Percentiles rank a stretch among this genome's conserved stretches.
Evolutionary conservation across 1,284 basidiomycete genomes (phyloP).

Genomic region (Pascua guehoae): DNA sequence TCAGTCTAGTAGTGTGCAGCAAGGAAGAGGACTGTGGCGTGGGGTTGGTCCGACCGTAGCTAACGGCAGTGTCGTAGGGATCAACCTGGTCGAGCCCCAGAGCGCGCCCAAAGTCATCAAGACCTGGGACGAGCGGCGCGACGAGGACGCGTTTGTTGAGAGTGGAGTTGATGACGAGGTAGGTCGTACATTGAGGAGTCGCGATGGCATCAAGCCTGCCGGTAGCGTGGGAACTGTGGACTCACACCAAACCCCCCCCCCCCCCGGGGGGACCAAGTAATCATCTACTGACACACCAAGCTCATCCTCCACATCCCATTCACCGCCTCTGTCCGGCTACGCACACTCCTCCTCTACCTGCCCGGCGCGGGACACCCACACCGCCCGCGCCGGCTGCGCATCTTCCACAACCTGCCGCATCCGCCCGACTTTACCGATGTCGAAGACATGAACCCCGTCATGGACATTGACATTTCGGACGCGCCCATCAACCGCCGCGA

Average conservation of each 20-base stretch:
- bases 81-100: slow-evolving; percentile 39
- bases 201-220: too few species aligned
- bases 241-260: background rate
- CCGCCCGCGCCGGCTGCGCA: slow-evolving; percentile 38
- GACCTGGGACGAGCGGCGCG: slow-evolving; percentile 48
- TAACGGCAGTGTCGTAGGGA: slow-evolving; percentile 41
- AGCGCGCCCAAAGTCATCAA: slow-evolving; percentile 47
- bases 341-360: slow-evolving; percentile 42
- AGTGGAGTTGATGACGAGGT: slow-evolving; percentile 50
- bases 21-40: too few species aligned
- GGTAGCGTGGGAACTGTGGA: too few species aligned
- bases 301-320: slow-evolving; percentile 49
- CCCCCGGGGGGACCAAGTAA: too few species aligned
- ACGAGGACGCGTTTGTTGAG: slow-evolving; percentile 41
- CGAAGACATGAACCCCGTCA: slow-evolving; percentile 43
- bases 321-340: slow-evolving; percentile 42
- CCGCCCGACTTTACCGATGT: slow-evolving; percentile 45
- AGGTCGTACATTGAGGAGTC: slow-evolving; percentile 5
- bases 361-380: slow-evolving; percentile 43
- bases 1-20: too few species aligned
- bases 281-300: slow-evolving; percentile 20
- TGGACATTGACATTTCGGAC: slow-evolving; percentile 42
- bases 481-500: slow-evolving; percentile 30
- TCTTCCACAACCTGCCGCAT: slow-evolving; percentile 43
- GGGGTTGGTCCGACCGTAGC: too few species aligned